Evolutionary conservation across 1,284 basidiomycete genomes (phyloP), one percentile per base, ranked within the genome.

Genomic region (Sporisorium graminicola): DNA sequence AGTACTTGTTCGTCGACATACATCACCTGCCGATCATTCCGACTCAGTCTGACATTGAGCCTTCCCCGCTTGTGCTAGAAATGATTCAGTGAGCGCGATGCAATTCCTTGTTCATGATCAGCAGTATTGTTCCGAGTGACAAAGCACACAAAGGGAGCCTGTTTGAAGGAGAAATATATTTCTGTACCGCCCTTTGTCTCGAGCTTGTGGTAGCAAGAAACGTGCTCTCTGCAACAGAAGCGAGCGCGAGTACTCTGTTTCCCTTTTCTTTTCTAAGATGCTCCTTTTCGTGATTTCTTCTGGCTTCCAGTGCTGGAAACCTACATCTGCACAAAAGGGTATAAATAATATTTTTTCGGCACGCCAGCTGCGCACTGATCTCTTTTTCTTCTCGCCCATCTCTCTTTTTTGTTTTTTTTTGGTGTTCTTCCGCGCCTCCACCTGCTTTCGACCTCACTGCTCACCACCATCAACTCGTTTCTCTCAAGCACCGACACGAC

Each of bases 231-330:
- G 14, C 16, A 40, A 8, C 37, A 4, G 37, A 40, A 40, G 37
- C 37, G 16, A 40, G 37, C 37, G n/a, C n/a, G n/a, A n/a, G n/a
- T n/a, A n/a, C 37, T 40, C 18, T n/a, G n/a, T 9, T 35, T 35
- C 35, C 37, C 37, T n/a, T 33, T 59, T 52, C 24, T 18, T 40
- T 40, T 40, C 18, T n/a, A n/a, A n/a, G n/a, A n/a, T n/a, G n/a
- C n/a, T n/a, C 35, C 35, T 13, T 20, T 43, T 13, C 20, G 18
- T 10, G 16, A n/a, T 62, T 58, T 68, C 66, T 62, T 58, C 60
- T 37, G 44, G 35, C 51, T 68, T 68, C 56, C 59, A 67, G 33
- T 20, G 31, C 40, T 29, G 54, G 22, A 16, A 31, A 46, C 49
- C n/a, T n/a, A n/a, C n/a, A n/a, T n/a, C n/a, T n/a, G n/a, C n/a